A percentile compares a stretch with the other conserved stretches of the same genome.
Evolutionary conservation across 345 rosid genomes (phyloP).

Genomic region (Populus alba): DNA sequence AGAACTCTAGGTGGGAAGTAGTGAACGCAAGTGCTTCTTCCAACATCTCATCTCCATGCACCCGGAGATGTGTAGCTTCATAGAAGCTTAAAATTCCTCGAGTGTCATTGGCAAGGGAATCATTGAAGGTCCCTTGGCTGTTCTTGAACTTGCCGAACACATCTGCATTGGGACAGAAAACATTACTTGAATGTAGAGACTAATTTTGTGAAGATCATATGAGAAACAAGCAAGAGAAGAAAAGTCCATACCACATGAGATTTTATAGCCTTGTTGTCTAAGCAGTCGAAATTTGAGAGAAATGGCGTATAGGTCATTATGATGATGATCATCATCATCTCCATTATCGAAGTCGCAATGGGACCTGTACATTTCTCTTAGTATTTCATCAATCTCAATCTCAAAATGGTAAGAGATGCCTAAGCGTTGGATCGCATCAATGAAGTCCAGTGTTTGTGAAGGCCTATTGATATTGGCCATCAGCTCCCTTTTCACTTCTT

Average conservation of each 20-base stretch:
- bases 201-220: not conserved
- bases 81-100: slow-evolving; percentile 19
- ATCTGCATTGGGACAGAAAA: slow-evolving; percentile 12
- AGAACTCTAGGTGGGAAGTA: not conserved
- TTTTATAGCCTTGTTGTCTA: slow-evolving; percentile 22
- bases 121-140: slow-evolving; percentile 15
- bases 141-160: slow-evolving; percentile 33
- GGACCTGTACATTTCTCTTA: slow-evolving; percentile 1
- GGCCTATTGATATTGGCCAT: not conserved
- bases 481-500: slow-evolving; percentile 25
- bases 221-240: not conserved
- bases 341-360: not conserved
- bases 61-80: slow-evolving; percentile 16
- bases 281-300: slow-evolving; percentile 30
- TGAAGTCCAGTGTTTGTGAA: slow-evolving; percentile 12
- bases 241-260: not conserved
- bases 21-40: slow-evolving; percentile 18
- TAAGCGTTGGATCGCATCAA: slow-evolving; percentile 38
- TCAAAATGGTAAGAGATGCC: slow-evolving; percentile 53
- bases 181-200: too few relatives aligned
- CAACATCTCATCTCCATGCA: slow-evolving; percentile 26
- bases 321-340: not conserved
- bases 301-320: not conserved
- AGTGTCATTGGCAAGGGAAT: not conserved
- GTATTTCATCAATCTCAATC: slow-evolving; percentile 26